phyloP scores from a whole-genome alignment of 768 basidiomycete genomes.

The Suillus clintonianus region DNA sequence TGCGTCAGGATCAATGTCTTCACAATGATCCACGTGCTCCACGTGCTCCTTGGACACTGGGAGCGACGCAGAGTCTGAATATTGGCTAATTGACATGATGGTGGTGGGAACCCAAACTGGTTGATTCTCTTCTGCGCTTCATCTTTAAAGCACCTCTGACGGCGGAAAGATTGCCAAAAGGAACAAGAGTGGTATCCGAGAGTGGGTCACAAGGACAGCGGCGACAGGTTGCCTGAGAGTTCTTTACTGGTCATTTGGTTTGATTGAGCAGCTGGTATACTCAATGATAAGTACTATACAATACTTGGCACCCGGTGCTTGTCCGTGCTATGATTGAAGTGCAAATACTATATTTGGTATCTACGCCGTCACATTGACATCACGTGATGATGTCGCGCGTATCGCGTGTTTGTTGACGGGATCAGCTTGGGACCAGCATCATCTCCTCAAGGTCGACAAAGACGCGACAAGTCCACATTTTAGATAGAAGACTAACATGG shows the following conservation, averaged over 20 bases:
- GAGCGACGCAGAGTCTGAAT: constrained; percentile 3
- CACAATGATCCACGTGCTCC: no score
- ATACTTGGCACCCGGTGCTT: not conserved
- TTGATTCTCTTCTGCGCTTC: not conserved
- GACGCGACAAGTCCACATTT: not conserved
- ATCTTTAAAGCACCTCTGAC: not conserved
- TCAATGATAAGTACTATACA: not conserved
- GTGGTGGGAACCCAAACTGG: not conserved
- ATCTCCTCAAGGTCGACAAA: constrained; percentile 1
- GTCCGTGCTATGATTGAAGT: not conserved
- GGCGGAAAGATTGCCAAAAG: not conserved
- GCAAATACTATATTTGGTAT: not conserved
- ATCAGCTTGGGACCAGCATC: constrained; percentile 4
- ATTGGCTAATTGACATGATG: constrained; percentile 14
- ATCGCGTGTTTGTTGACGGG: constrained; percentile 19
- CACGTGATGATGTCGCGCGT: constrained; percentile 10
- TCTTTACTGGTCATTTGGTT: not conserved
- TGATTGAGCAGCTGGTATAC: not conserved
- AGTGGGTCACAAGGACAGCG: not conserved
- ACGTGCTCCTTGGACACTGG: constrained; percentile 8
- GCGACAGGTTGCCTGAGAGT: not conserved
- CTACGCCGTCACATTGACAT: not conserved
- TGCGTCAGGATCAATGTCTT: constrained; percentile 30
- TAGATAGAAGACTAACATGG: constrained; percentile 5
- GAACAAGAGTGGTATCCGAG: not conserved